phyloP scores from a whole-genome alignment of 148 eudicot species.

The Amaranthus palmeri region DNA sequence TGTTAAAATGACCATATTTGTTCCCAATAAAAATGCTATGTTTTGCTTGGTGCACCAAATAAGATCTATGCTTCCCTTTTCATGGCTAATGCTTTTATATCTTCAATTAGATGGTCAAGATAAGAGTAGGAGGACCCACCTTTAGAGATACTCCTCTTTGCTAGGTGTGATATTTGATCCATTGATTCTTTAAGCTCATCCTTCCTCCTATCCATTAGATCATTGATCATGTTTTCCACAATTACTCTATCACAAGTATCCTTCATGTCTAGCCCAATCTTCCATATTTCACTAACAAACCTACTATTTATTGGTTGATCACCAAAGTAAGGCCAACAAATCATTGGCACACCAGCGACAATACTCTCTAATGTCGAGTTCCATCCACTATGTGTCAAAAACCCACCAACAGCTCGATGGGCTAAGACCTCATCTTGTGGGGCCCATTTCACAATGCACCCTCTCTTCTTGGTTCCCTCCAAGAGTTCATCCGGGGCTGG shows the following conservation, averaged over 20 bases:
- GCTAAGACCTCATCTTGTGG: slow-evolving; percentile 27
- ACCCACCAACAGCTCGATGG: slow-evolving; percentile 22
- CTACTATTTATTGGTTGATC: slow-evolving; percentile 28
- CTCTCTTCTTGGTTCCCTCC: not conserved
- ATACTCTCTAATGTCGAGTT: slow-evolving; percentile 21
- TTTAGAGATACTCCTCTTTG: no score
- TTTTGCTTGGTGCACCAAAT: no score
- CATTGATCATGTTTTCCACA: slow-evolving; percentile 13
- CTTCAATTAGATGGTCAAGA: no score
- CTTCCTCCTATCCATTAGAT: slow-evolving; percentile 19
- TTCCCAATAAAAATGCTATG: no score
- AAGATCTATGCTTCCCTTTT: no score
- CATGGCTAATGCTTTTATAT: no score
- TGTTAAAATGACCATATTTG: no score
- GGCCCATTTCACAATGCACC: slow-evolving; percentile 22
- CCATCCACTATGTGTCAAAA: slow-evolving; percentile 29
- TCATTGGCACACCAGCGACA: slow-evolving; percentile 15
- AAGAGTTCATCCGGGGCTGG: not conserved
- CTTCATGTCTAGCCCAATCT: slow-evolving; percentile 20
- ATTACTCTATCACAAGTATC: slow-evolving; percentile 19
- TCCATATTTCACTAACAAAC: slow-evolving; percentile 18
- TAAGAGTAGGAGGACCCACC: no score
- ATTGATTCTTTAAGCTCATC: not conserved
- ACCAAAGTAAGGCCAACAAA: slow-evolving; percentile 27
- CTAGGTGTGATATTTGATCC: no score